Percentiles rank a stretch among this genome's conserved stretches.
Conservation (phyloP, 768 basidiomycete species). For the Boletus patriciae region DNA sequence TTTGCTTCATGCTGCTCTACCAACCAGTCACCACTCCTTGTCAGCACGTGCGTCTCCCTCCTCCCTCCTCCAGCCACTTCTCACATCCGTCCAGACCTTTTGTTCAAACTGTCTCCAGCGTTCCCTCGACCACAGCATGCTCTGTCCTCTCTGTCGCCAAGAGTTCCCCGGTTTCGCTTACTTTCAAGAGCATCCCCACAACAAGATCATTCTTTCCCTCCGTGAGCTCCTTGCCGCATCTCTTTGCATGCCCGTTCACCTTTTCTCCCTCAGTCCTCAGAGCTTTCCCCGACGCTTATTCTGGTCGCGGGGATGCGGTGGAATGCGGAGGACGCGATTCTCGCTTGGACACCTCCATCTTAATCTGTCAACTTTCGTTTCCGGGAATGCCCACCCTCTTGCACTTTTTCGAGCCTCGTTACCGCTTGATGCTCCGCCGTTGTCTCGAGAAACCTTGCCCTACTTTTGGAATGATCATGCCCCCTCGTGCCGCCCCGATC, state of each 20-base stretch:
- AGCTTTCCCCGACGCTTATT: conserved; percentile 65
- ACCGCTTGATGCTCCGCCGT: conserved; percentile 96
- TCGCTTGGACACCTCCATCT: conserved; percentile 85
- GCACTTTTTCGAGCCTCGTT: conserved; percentile 93
- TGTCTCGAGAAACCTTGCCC: conserved; percentile 76
- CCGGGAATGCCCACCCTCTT: conserved; percentile 87
- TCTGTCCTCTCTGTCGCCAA: conserved; percentile 87
- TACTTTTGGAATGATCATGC: conserved; percentile 93
- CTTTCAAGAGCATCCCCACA: conserved; percentile 78
- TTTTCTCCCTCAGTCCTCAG: conserved; percentile 50
- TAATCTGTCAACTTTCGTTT: conserved; percentile 87
- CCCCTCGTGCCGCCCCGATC: conserved; percentile 42
- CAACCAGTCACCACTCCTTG: conserved; percentile 92
- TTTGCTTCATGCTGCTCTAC: conserved; percentile 82
- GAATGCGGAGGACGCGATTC: conserved; percentile 76
- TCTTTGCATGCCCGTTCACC: conserved; percentile 4
- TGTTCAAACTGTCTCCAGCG: conserved; percentile 88
- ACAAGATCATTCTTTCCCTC: conserved; percentile 69
- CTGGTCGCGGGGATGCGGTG: conserved; percentile 62
- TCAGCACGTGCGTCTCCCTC: conserved; percentile 71
- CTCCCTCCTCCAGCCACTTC: conserved; percentile 3
- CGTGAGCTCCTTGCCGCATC: conserved; percentile 42
- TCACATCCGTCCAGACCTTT: conserved; percentile 63
- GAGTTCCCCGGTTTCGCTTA: conserved; percentile 72
- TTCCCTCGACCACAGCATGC: conserved; percentile 78